Evolutionary conservation across 805 yeast species (phyloP), one percentile per base, ranked within the genome.

Genomic region (Naumovozyma castellii): DNA sequence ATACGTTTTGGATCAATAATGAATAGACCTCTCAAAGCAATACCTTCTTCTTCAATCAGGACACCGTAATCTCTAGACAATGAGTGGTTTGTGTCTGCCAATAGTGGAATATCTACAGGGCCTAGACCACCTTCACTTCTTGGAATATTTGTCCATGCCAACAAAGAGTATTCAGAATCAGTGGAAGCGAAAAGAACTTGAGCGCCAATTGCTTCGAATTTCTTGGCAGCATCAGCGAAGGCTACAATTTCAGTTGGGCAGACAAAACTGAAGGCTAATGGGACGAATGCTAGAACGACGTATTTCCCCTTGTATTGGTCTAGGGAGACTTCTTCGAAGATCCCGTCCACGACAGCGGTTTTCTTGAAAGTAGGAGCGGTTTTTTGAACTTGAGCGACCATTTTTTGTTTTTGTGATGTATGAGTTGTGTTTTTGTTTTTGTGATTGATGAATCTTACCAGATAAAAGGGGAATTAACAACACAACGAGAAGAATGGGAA

Each of bases 201-300:
- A 53, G 86, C 78, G 60, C 80, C 88, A 65, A 85, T 81, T 54
- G 76, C 94, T 57, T 82, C 67, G 72, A 92, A 92, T 75, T 81
- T 80, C 74, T 80, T 78, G 57, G 78, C 83, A 55, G 97, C 96
- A 57, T 90, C 95, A 49, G 96, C 84, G 82, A 87, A 92, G 56
- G 97, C 97, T 69, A 92, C 81, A 74, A 92, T 88, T 76, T 92
- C 97, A 55, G 98, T 92, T 68, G 99, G 98, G 73, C 98, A 92
- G 49, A 92, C 97, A 57, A 92, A 92, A 46, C 98, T 92, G 90
- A 92, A 92, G 39, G 98, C 98, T 77, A 90, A 73, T 68, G 98
- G 99, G 66, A 92, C 83, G 74, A 92, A 92, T 48, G 94, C 97
- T 61, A 92, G 76, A 51, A 92, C 70, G 54, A 92, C 96, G 95